Evolutionary conservation across 192 early-diverging fungal species (phyloP).

Genomic region (Coemansia sp.): DNA sequence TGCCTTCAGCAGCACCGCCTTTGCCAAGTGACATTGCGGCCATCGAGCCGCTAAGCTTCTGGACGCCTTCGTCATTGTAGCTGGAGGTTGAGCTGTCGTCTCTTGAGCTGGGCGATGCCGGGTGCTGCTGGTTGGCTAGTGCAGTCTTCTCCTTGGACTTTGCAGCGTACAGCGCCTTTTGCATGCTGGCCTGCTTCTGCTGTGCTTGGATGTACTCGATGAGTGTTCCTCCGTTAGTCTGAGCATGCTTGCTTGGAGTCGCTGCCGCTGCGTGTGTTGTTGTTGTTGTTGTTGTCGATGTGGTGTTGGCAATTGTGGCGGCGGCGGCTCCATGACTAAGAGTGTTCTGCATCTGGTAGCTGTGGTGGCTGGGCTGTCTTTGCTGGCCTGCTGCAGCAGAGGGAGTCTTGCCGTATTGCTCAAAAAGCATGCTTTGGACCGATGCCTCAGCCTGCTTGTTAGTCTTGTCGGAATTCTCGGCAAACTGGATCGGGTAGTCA

Average conservation of each 20-base stretch:
- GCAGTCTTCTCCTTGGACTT: slow-evolving; percentile 1
- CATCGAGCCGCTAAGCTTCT: slow-evolving; percentile 31
- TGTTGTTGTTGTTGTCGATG: neutral
- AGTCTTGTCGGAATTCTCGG: slow-evolving; percentile 2
- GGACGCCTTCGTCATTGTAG: slow-evolving; percentile 29
- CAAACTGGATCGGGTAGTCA: slow-evolving; percentile 16
- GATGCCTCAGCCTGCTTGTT: neutral
- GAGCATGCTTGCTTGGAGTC: neutral
- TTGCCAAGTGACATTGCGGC: slow-evolving; percentile 33
- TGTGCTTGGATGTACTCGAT: slow-evolving; percentile 1
- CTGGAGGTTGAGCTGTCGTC: slow-evolving; percentile 29
- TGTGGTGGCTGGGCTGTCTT: neutral
- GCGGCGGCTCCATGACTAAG: neutral
- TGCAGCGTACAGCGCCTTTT: slow-evolving; percentile 2
- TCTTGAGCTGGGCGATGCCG: slow-evolving; percentile 26
- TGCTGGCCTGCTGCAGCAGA: neutral
- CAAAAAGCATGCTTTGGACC: slow-evolving; percentile 2
- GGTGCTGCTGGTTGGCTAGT: neutral
- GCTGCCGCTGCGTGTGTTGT: neutral
- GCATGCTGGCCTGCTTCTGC: neutral
- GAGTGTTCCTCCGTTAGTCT: neutral
- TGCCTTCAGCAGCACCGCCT: neutral
- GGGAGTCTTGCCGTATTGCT: slow-evolving; percentile 5
- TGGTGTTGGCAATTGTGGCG: neutral
- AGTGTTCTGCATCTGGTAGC: neutral